Conservation (phyloP, 371 early-diverging fungal genomes). For the Encephalitozoon romaleae region DNA sequence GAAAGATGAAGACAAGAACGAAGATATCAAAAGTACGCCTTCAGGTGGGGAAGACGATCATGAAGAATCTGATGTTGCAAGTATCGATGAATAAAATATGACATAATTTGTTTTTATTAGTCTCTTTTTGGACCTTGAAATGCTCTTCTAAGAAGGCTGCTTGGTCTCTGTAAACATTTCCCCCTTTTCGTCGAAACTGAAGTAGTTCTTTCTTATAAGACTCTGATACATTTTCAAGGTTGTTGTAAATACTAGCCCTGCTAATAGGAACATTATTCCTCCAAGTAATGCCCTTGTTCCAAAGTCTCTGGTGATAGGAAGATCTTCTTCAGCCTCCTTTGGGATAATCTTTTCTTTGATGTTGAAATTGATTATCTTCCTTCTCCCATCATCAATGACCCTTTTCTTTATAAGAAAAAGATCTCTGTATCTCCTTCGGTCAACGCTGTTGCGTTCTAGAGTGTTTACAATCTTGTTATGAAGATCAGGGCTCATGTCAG, state of each 20-base stretch:
- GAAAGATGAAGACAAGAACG: neutral
- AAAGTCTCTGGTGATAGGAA: conserved; percentile 24
- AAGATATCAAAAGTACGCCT: neutral
- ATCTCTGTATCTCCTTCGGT: conserved; percentile 49
- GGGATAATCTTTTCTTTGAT: conserved; percentile 54
- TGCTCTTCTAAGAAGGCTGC: neutral
- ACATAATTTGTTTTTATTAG: neutral
- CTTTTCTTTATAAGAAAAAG: conserved; percentile 53
- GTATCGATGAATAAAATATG: conserved; percentile 17
- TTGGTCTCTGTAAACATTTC: conserved; percentile 11
- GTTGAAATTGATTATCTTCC: conserved; percentile 46
- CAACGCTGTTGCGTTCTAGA: conserved; percentile 26
- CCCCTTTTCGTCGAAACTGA: neutral
- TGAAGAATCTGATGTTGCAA: neutral
- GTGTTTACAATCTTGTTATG: conserved; percentile 34
- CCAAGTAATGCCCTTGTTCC: conserved; percentile 22
- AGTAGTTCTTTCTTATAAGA: conserved; percentile 26
- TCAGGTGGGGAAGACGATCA: conserved; percentile 10
- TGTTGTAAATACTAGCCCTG: conserved; percentile 51
- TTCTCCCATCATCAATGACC: conserved; percentile 44
- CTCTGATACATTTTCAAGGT: conserved; percentile 54
- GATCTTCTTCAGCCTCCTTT: neutral
- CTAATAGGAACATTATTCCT: conserved; percentile 46
- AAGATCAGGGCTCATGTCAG: conserved; percentile 51
- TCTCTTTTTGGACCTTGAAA: neutral